These are phyloP conservation scores for Arctium lappa DNA, from an alignment of 129 eudicot species.

Conservation along the genomic window DNA sequence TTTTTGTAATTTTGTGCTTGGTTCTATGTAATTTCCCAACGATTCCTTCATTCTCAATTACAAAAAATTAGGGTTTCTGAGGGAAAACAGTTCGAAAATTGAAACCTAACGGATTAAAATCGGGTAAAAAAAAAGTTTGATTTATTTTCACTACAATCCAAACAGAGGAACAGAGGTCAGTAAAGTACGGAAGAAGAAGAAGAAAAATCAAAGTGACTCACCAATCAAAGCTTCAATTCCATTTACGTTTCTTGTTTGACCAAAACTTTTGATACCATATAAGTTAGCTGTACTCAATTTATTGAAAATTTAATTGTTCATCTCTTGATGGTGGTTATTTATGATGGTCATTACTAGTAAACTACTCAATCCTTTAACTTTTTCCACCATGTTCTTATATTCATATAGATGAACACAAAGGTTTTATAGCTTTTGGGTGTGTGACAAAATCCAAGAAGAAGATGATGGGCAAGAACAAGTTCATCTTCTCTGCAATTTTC, in stretches of 20 bases:
- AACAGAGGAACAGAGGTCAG: constrained; percentile 1
- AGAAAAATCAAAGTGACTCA: neutral
- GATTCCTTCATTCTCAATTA: neutral
- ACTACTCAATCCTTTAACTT: constrained; percentile 1
- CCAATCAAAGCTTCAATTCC: constrained; percentile 1
- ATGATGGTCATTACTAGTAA: neutral
- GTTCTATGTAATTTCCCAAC: neutral
- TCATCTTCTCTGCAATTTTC: constrained; percentile 35
- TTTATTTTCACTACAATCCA: neutral
- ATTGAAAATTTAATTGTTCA: constrained; percentile 3
- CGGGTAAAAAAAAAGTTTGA: neutral
- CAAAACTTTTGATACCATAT: neutral
- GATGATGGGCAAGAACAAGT: constrained; percentile 37
- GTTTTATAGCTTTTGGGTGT: neutral
- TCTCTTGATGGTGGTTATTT: constrained; percentile 12
- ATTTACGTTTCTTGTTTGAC: constrained; percentile 36
- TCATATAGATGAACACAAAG: constrained; percentile 14
- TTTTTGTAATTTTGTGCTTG: neutral
- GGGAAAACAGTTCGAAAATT: neutral
- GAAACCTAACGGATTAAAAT: neutral
- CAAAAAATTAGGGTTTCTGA: neutral
- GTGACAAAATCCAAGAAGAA: neutral
- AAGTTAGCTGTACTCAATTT: constrained; percentile 14
- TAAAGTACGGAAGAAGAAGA: constrained; percentile 21
- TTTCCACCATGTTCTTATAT: constrained; percentile 5